Conservation (phyloP, 768 basidiomycete genomes). For the Hydnum rufescens region DNA sequence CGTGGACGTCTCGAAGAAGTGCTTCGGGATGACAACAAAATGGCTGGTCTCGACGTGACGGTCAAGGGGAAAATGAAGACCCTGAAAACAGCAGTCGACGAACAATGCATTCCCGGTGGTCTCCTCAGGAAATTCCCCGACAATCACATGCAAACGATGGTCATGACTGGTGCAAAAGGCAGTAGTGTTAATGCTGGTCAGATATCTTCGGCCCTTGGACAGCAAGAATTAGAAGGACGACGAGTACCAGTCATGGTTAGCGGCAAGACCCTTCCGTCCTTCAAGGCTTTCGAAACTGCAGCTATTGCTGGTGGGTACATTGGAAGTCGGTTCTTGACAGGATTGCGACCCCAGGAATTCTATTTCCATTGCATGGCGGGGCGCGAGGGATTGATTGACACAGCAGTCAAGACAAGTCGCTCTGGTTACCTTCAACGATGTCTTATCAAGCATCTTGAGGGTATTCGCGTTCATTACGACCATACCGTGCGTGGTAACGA, state of each 20-base stretch:
- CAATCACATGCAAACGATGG: slow-evolving; percentile 99
- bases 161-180: slow-evolving; percentile 92
- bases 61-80: slow-evolving; percentile 57
- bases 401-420: slow-evolving; percentile 95
- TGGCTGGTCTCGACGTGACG: slow-evolving; percentile 89
- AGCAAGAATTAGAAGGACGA: slow-evolving; percentile 95
- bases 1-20: slow-evolving; percentile 69
- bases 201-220: slow-evolving; percentile 94
- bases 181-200: slow-evolving; percentile 93
- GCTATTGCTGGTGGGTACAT: slow-evolving; percentile 97
- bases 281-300: slow-evolving; percentile 93
- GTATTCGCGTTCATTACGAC: slow-evolving; percentile 91
- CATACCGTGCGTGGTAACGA: slow-evolving; percentile 95
- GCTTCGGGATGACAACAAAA: slow-evolving; percentile 84
- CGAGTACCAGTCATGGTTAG: slow-evolving; percentile 99
- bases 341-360: slow-evolving; percentile 95
- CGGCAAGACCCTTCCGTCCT: slow-evolving; percentile 93
- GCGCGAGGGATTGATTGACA: slow-evolving; percentile 95
- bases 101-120: slow-evolving; percentile 67
- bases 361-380: slow-evolving; percentile 99
- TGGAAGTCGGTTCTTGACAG: slow-evolving; percentile 95
- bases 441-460: slow-evolving; percentile 95
- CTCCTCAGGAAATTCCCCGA: slow-evolving; percentile 87
- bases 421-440: slow-evolving; percentile 97
- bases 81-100: slow-evolving; percentile 77